Conservation (phyloP, 306 rosid species). For the Fragaria nilgerrensis region DNA sequence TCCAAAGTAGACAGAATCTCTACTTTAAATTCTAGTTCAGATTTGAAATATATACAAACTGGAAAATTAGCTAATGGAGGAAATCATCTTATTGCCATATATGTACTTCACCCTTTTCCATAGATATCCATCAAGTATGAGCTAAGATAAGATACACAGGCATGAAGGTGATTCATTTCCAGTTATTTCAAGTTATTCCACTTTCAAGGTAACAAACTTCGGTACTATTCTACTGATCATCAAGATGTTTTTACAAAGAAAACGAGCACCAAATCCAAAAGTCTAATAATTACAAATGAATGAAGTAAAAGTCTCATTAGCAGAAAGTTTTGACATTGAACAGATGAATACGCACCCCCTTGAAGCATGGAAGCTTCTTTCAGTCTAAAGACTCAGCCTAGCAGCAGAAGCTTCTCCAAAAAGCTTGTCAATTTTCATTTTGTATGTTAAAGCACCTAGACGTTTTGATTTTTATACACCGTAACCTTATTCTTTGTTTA, state of each 20-base stretch:
- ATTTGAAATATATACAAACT: not conserved
- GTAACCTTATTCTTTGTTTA: not conserved
- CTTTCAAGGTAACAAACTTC: constrained; percentile 1
- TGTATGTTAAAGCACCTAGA: not conserved
- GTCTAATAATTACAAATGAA: not conserved
- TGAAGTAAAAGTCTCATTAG: not conserved
- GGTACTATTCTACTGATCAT: not conserved
- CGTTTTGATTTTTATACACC: not conserved
- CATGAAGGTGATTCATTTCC: not conserved
- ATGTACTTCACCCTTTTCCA: not conserved
- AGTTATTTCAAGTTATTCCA: not conserved
- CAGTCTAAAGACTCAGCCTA: not conserved
- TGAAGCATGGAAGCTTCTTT: constrained; percentile 9
- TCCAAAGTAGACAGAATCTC: not conserved
- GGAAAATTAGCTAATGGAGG: not conserved
- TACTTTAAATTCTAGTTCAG: not conserved
- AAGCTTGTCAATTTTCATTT: not conserved
- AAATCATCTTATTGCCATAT: not conserved
- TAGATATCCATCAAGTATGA: not conserved
- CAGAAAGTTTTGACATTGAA: not conserved
- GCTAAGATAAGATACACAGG: not conserved
- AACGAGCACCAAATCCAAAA: constrained; percentile 1
- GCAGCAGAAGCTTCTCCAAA: not conserved
- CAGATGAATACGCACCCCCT: not conserved
- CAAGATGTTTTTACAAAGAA: constrained; percentile 5